These are phyloP conservation scores for Chenopodium berlandieri DNA, from an alignment of 148 eudicot species.

Conservation along the genomic window DNA sequence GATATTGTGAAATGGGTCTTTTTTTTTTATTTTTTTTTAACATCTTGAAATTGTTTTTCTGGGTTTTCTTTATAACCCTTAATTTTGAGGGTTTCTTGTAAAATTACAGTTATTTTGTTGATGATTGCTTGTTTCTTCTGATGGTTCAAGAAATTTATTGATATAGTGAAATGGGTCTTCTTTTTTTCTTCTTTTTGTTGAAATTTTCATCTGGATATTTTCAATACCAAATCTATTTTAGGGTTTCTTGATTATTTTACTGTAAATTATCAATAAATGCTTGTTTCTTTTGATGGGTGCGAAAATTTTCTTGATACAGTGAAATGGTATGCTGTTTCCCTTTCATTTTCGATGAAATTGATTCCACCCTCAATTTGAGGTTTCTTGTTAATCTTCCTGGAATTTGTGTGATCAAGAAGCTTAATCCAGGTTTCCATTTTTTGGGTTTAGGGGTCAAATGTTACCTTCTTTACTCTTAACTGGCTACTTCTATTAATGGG, in stretches of 20 bases:
- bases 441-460: slow-evolving; percentile 15
- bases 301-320: not conserved
- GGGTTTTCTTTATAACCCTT: slow-evolving; percentile 2
- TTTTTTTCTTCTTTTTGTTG: no score
- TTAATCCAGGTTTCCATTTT: not conserved
- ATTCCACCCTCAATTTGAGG: not conserved
- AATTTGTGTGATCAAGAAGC: not conserved
- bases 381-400: not conserved
- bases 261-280: not conserved
- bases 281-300: slow-evolving; percentile 12
- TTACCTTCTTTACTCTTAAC: not conserved
- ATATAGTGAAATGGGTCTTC: slow-evolving; percentile 12
- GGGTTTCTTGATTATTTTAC: not conserved
- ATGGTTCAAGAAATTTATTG: slow-evolving; percentile 2
- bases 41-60: not conserved
- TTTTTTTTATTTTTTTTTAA: not conserved
- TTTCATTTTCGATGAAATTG: no score
- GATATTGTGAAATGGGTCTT: not conserved
- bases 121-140: slow-evolving; percentile 3
- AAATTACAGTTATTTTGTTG: not conserved
- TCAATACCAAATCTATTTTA: not conserved
- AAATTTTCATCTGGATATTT: slow-evolving; percentile 13
- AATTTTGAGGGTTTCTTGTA: not conserved
- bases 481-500: not conserved
- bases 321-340: not conserved